Conservation (phyloP, 805 yeast genomes). For the Wickerhamomyces alni region DNA sequence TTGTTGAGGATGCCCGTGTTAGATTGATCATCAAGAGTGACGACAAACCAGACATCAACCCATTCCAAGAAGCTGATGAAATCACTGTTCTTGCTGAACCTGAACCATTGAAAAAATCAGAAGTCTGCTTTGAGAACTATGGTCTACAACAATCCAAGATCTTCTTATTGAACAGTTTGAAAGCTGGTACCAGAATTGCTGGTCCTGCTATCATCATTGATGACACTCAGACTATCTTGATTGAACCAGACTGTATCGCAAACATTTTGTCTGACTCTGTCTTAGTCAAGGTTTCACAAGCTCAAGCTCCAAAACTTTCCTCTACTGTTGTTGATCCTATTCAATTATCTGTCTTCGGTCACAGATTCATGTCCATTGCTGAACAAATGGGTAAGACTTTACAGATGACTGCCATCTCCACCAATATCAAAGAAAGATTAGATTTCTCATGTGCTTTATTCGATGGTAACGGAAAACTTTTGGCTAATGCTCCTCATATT, state of each 20-base stretch:
- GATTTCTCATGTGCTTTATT: slow-evolving; percentile 85
- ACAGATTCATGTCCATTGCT: slow-evolving; percentile 85
- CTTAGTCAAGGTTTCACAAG: slow-evolving; percentile 31
- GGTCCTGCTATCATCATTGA: slow-evolving; percentile 82
- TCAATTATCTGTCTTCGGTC: slow-evolving; percentile 69
- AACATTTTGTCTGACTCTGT: slow-evolving; percentile 54
- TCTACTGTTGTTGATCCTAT: slow-evolving; percentile 55
- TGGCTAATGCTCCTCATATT: slow-evolving; percentile 84
- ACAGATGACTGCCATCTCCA: slow-evolving; percentile 73
- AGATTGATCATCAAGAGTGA: slow-evolving; percentile 54
- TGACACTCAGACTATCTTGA: slow-evolving; percentile 72
- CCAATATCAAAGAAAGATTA: slow-evolving; percentile 76
- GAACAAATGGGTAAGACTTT: slow-evolving; percentile 83
- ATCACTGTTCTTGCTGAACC: too few relatives aligned
- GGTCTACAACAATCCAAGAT: slow-evolving; percentile 38
- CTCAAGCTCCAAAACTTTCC: slow-evolving; percentile 13
- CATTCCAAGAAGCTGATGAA: slow-evolving; percentile 21
- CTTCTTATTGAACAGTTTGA: slow-evolving; percentile 45
- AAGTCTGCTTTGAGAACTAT: slow-evolving; percentile 22
- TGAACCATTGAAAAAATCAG: too few relatives aligned
- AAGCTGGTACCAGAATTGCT: slow-evolving; percentile 41
- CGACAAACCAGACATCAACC: slow-evolving; percentile 41
- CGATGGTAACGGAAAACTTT: slow-evolving; percentile 68
- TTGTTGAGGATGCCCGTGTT: slow-evolving; percentile 72
- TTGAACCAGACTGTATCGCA: slow-evolving; percentile 58